These are phyloP conservation scores for Tripterygium wilfordii DNA, from an alignment of 177 flowering plant species.

Conservation along the genomic window DNA sequence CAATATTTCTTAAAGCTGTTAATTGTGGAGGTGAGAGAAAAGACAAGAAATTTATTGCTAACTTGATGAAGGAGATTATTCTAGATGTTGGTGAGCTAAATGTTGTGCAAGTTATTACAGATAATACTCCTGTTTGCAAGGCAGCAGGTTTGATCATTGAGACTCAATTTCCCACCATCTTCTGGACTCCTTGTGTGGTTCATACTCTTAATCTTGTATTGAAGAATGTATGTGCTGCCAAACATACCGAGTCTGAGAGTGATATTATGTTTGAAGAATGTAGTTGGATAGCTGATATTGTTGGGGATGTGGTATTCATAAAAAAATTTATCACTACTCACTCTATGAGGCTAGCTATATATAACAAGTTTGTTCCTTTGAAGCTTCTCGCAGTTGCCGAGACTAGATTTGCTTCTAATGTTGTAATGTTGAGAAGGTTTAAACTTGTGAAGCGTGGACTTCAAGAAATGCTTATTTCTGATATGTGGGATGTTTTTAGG, in stretches of 20 bases:
- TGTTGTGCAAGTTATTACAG: constrained; percentile 19
- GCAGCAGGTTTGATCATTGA: constrained; percentile 12
- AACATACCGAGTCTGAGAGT: constrained; percentile 3
- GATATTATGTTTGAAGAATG: constrained; percentile 1
- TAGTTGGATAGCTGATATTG: too few species aligned
- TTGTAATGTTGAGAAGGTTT: too few species aligned
- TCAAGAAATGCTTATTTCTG: too few species aligned
- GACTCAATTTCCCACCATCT: constrained; percentile 9
- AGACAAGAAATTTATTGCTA: constrained; percentile 9
- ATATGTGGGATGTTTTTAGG: background rate
- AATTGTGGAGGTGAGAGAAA: constrained; percentile 9
- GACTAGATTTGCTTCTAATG: too few species aligned
- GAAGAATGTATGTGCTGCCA: too few species aligned
- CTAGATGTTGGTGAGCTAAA: constrained; percentile 14
- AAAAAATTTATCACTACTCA: too few species aligned
- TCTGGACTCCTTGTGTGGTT: constrained; percentile 26
- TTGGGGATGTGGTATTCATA: too few species aligned
- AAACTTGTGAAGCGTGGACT: too few species aligned
- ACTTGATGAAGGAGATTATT: constrained; percentile 8
- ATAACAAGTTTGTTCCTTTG: too few species aligned
- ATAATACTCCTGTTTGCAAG: constrained; percentile 19
- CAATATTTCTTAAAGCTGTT: constrained; percentile 15
- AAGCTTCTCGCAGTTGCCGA: too few species aligned
- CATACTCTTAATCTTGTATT: too few species aligned
- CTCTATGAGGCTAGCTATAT: too few species aligned